These are phyloP conservation scores for Starmerella sp. DNA, from an alignment of 805 yeast species.

Conservation along the genomic window DNA sequence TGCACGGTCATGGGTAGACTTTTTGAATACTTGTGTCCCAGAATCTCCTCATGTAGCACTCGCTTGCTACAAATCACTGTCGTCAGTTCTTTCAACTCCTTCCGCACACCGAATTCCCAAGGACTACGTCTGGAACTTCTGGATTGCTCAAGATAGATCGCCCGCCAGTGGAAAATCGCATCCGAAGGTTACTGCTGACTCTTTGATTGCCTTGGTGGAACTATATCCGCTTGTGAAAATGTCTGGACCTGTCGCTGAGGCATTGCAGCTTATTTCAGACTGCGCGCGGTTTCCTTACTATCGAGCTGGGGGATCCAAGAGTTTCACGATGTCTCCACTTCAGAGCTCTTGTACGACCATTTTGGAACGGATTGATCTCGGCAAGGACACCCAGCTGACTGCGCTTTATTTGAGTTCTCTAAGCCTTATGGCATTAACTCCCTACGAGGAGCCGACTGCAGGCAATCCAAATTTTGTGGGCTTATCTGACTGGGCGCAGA, in stretches of 20 bases:
- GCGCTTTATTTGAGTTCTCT: constrained; percentile 10
- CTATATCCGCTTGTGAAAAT: constrained; percentile 9
- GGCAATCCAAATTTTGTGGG: constrained; percentile 10
- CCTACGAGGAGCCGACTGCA: constrained; percentile 7
- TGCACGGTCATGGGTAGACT: constrained; percentile 50
- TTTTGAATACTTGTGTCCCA: constrained; percentile 35
- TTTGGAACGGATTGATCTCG: constrained; percentile 29
- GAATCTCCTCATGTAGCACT: constrained; percentile 43
- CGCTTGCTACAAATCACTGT: constrained; percentile 44
- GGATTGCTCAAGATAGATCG: constrained; percentile 34
- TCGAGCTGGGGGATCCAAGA: constrained; percentile 35
- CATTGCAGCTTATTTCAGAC: constrained; percentile 8
- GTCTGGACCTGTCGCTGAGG: neutral
- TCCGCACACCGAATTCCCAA: constrained; percentile 11
- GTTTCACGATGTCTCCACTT: constrained; percentile 43
- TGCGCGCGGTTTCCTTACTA: constrained; percentile 20
- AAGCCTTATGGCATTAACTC: constrained; percentile 13
- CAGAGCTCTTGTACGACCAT: constrained; percentile 50
- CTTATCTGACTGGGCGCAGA: constrained; percentile 12
- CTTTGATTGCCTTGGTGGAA: constrained; percentile 35
- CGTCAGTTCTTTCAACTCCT: constrained; percentile 36
- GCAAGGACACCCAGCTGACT: neutral
- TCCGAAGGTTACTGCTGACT: constrained; percentile 42
- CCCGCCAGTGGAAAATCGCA: constrained; percentile 29
- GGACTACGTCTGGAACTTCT: constrained; percentile 26